Evolutionary conservation across 768 basidiomycete genomes (phyloP), one percentile per base, ranked within the genome.

Genomic region (Pleurotus tuber-regium): DNA sequence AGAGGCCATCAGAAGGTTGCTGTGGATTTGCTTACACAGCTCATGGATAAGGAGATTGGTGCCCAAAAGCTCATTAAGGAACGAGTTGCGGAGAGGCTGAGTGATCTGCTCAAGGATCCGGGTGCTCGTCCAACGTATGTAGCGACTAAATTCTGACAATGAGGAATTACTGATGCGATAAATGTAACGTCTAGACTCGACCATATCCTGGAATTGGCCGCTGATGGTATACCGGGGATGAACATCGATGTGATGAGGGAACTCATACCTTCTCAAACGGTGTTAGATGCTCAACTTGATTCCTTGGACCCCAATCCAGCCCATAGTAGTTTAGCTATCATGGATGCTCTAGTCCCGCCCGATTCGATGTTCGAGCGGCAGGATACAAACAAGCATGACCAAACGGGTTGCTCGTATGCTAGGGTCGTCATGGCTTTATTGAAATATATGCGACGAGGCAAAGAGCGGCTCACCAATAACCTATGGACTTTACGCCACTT

Each of bases 401-500:
- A 69, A 12, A 86, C 87, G 0, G 80, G 80, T 51, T 77, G 83
- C 0, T 58, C 72, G 2, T 92, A 92, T 61, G 82, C 84, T 2
- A 82, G 93, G 14, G 69, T 75, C 4, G 74, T 83, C 10, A 64
- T 67, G 29, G 83, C 82, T 0, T 65, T 90, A 4, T 64, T 91
- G 2, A 69, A 77, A 1, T 63, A 81, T 23, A 70, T 91, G 51
- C 57, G 70, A 4, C 70, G 77, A 4, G 81, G 91, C 57, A 82
- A 90, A 30, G 70, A 78, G n/a, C 55, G 77, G 1, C 82, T 86
- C 3, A 79, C 73, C 43, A 67, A 70, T 12, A 78, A 87, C 46
- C 58, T 82, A 0, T 88, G 87, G 85, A 76, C 80, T 0, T 63
- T 98, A 4, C 78, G 80, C 7, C 88, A 92, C 61, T 70, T 92